Percentiles rank a stretch among this genome's conserved stretches.
Conservation (phyloP, 768 basidiomycete species). For the Leucocoprinus leucothites region DNA sequence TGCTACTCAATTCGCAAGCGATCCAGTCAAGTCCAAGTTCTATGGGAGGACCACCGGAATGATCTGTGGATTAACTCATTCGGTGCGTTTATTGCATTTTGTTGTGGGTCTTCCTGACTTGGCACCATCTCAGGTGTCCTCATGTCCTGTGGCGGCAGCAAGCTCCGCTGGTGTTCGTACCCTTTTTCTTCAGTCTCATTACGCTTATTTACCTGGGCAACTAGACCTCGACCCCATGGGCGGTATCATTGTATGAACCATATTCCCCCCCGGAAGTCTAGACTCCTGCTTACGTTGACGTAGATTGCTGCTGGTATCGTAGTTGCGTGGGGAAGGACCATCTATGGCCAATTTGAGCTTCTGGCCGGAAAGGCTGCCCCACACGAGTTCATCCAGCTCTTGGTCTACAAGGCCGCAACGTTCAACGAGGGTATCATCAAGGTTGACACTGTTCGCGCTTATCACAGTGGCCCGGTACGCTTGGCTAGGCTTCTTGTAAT, state of each 20-base stretch:
- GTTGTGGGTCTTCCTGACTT: background rate
- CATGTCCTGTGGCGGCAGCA: slow-evolving; percentile 82
- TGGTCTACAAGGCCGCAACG: slow-evolving; percentile 91
- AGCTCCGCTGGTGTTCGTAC: slow-evolving; percentile 75
- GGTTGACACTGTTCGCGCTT: slow-evolving; percentile 90
- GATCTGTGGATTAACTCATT: slow-evolving; percentile 85
- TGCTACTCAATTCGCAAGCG: slow-evolving; percentile 74
- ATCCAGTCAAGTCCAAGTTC: slow-evolving; percentile 90
- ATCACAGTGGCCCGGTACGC: slow-evolving; percentile 58
- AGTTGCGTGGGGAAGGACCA: slow-evolving; percentile 69
- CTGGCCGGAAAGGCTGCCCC: slow-evolving; percentile 93
- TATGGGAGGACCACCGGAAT: slow-evolving; percentile 97
- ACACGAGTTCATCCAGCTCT: slow-evolving; percentile 83
- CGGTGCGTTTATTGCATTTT: slow-evolving; percentile 35
- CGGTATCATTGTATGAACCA: slow-evolving; percentile 59
- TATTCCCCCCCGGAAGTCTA: background rate
- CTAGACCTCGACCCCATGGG: slow-evolving; percentile 76
- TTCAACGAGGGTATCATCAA: slow-evolving; percentile 85
- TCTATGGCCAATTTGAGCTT: slow-evolving; percentile 78
- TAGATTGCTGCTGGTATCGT: slow-evolving; percentile 83
- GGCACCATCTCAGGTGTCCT: slow-evolving; percentile 52
- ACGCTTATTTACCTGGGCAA: background rate
- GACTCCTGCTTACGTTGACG: slow-evolving; percentile 1
- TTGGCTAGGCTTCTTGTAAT: slow-evolving; percentile 6
- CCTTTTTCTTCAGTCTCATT: slow-evolving; percentile 1